Evolutionary conservation across 345 rosid species (phyloP), one percentile per base, ranked within the genome.

Genomic region (Brassica nigra): DNA sequence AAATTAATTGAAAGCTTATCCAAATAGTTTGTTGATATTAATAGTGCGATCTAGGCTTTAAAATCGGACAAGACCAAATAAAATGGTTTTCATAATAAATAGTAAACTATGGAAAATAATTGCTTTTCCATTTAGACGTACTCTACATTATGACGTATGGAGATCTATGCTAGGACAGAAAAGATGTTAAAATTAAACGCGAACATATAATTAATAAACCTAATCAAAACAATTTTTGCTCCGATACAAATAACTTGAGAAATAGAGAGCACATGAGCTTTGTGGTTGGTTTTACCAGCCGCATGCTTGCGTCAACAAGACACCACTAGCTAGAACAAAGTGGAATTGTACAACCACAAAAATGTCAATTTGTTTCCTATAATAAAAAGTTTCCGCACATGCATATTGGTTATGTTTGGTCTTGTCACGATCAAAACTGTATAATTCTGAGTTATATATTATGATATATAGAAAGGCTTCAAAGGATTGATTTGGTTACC

Each of bases 281-380:
- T 63, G 62, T 72, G 73, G 73, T 58, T 62, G 62, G 62, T 66
- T 39, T 63, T 28, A 71, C 42, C 66, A 64, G 68, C 62, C 74
- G 74, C 68, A 44, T 76, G 68, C 62, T 12, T 70, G 82, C 67
- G 73, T 20, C 62, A 66, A 78, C 73, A 66, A 72, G 77, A 78
- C 73, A 78, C 34, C 73, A 78, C 31, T 62, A 78, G 18, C 73
- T 20, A 72, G 33, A 57, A 66, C 11, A 36, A 72, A 57, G 52
- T 72, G 81, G 73, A 66, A 66, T 39, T 47, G 66, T 58, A 28
- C 18, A 39, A 14, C 47, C 73, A 42, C 67, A 42, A 29, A 47
- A 27, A 39, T 55, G 59, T 71, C 61, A 37, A 71, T 37, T 57
- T 52, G 15, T 71, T 66, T 72, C 49, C 73, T 57, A 29, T 11